Evolutionary conservation across 441 rosid species (phyloP).

Genomic region (Euphorbia schlechtendalii): DNA sequence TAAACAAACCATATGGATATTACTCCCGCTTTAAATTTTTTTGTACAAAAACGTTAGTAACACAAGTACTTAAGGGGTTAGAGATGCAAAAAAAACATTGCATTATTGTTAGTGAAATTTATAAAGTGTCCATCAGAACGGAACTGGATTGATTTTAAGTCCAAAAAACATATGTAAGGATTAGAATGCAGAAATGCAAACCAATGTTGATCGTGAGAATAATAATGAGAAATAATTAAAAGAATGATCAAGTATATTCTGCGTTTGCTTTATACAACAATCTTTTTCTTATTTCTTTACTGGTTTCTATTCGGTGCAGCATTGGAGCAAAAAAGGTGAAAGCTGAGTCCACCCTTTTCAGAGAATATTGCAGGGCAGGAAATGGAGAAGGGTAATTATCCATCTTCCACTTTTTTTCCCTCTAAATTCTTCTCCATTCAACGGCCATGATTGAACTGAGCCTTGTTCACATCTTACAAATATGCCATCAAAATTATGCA

Average conservation of each 20-base stretch:
- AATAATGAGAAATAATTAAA: slow-evolving; percentile 11
- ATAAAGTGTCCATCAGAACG: too few relatives aligned
- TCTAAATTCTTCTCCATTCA: neutral
- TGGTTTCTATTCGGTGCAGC: slow-evolving; percentile 37
- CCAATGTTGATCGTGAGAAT: neutral
- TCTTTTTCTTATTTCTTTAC: neutral
- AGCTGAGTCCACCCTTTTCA: slow-evolving; percentile 70
- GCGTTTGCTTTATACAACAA: slow-evolving; percentile 23
- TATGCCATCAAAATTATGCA: neutral
- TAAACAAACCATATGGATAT: too few relatives aligned
- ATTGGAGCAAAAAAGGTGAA: slow-evolving; percentile 96
- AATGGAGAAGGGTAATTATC: slow-evolving; percentile 74
- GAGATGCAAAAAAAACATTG: too few relatives aligned
- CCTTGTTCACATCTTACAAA: slow-evolving; percentile 5
- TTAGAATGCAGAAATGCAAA: neutral
- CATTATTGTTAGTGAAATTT: too few relatives aligned
- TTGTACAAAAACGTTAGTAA: too few relatives aligned
- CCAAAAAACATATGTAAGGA: too few relatives aligned
- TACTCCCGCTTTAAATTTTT: too few relatives aligned
- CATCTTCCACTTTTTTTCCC: slow-evolving; percentile 4
- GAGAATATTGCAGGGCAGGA: slow-evolving; percentile 76
- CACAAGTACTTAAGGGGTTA: too few relatives aligned
- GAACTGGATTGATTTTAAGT: too few relatives aligned
- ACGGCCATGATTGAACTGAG: slow-evolving; percentile 1
- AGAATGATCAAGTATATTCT: slow-evolving; percentile 35